These are phyloP conservation scores for Coniella vitis DNA, from an alignment of 2,329 filamentous ascomycete genomes.

Conservation along the genomic window DNA sequence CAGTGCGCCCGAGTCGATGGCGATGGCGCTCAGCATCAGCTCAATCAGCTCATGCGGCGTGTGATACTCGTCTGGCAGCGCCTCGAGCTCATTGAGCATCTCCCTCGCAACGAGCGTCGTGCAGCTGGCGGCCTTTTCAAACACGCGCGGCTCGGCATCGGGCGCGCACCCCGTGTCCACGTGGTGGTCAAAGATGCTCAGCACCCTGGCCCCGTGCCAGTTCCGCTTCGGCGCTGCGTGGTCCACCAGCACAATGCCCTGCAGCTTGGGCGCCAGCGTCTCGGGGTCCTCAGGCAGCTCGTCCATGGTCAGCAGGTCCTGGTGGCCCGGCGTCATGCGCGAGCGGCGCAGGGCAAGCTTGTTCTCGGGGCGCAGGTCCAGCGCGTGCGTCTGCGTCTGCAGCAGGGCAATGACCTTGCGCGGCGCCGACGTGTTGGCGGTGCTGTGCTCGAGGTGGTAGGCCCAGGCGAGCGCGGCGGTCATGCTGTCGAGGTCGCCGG, in stretches of 20 bases:
- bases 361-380: conserved; percentile 41
- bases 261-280: conserved; percentile 33
- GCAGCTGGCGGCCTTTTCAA: conserved; percentile 37
- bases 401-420: conserved; percentile 39
- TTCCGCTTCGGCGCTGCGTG: conserved; percentile 35
- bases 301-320: conserved; percentile 39
- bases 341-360: conserved; percentile 36
- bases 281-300: conserved; percentile 40
- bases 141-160: conserved; percentile 35
- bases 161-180: conserved; percentile 33
- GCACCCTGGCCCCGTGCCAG: conserved; percentile 35
- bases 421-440: conserved; percentile 32
- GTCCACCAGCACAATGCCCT: conserved; percentile 39
- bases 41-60: conserved; percentile 42
- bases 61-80: conserved; percentile 36
- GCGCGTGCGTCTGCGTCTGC: conserved; percentile 37
- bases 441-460: conserved; percentile 38
- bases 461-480: conserved; percentile 39
- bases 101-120: conserved; percentile 38
- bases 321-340: conserved; percentile 37
- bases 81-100: conserved; percentile 38
- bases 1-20: conserved; percentile 38
- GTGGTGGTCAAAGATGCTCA: conserved; percentile 41
- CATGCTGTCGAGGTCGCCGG: conserved; percentile 37
- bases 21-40: conserved; percentile 37